A percentile compares a stretch with the other conserved stretches of the same genome.
These are phyloP conservation scores for Fusarium newnesense DNA, from an alignment of 2,329 filamentous ascomycete genomes.

Conservation along the genomic window DNA sequence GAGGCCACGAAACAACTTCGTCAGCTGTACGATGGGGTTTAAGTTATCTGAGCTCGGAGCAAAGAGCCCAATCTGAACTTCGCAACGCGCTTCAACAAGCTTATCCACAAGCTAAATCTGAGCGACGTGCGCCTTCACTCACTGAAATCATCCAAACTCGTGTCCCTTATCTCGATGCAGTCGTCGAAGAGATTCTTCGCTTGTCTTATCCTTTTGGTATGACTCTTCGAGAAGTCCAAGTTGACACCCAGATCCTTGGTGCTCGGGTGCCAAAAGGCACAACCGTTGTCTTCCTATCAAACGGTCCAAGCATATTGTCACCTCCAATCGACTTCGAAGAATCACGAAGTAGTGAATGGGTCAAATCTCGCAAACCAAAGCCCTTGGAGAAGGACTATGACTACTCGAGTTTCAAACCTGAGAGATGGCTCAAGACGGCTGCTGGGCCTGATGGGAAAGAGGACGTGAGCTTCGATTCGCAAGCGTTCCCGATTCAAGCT, in stretches of 20 bases:
- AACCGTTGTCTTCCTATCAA: constrained; percentile 19
- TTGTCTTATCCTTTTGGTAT: constrained; percentile 18
- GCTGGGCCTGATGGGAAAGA: background rate
- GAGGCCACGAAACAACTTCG: constrained; percentile 29
- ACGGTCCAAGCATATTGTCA: constrained; percentile 7
- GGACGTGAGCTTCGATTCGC: constrained; percentile 41
- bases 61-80: constrained; percentile 11
- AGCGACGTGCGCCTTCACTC: constrained; percentile 8
- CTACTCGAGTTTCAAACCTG: constrained; percentile 12
- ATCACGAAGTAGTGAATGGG: constrained; percentile 15
- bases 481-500: constrained; percentile 46
- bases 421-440: constrained; percentile 20
- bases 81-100: constrained; percentile 7
- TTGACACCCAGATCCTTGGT: constrained; percentile 21
- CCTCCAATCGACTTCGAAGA: constrained; percentile 12
- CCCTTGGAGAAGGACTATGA: background rate
- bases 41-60: constrained; percentile 18
- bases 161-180: constrained; percentile 22
- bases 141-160: constrained; percentile 19
- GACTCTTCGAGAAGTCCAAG: constrained; percentile 7
- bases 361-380: background rate
- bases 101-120: background rate
- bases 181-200: constrained; percentile 21
- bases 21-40: constrained; percentile 23
- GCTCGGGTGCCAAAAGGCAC: constrained; percentile 28